Conservation (phyloP, 1,284 basidiomycete genomes). For the Pascua sp. region DNA sequence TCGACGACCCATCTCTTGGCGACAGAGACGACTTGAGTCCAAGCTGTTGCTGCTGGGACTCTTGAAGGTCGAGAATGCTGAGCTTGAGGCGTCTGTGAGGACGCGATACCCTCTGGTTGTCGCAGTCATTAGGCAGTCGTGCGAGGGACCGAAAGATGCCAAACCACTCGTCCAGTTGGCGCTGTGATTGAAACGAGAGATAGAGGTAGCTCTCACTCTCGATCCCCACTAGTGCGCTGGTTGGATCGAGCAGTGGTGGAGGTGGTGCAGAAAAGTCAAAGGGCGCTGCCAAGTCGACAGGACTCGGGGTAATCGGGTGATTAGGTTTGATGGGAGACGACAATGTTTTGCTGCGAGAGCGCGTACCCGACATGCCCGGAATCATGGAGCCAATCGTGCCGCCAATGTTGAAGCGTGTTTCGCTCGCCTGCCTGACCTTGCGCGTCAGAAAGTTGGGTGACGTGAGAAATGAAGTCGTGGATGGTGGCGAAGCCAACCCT, state of each 20-base stretch:
- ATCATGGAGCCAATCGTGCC: background rate
- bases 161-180: slow-evolving; percentile 21
- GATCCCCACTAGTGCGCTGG: background rate
- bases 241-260: background rate
- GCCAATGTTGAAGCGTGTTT: background rate
- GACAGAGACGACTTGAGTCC: background rate
- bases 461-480: background rate
- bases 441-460: background rate
- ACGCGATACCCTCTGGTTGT: background rate
- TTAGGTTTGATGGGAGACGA: background rate
- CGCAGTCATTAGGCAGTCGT: slow-evolving; percentile 1
- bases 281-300: background rate
- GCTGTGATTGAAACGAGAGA: slow-evolving; percentile 8
- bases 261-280: background rate
- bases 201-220: slow-evolving; percentile 5
- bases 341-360: slow-evolving; percentile 11
- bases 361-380: background rate
- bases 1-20: slow-evolving; percentile 2
- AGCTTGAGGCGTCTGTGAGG: slow-evolving; percentile 25
- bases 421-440: slow-evolving; percentile 6
- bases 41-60: slow-evolving; percentile 1
- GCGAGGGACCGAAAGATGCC: slow-evolving; percentile 16
- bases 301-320: background rate
- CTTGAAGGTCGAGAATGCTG: slow-evolving; percentile 25
- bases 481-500: background rate